A percentile compares a stretch with the other conserved stretches of the same genome.
Evolutionary conservation across 2,329 filamentous ascomycete species (phyloP).

Genomic region (Colletotrichum tropicicola): DNA sequence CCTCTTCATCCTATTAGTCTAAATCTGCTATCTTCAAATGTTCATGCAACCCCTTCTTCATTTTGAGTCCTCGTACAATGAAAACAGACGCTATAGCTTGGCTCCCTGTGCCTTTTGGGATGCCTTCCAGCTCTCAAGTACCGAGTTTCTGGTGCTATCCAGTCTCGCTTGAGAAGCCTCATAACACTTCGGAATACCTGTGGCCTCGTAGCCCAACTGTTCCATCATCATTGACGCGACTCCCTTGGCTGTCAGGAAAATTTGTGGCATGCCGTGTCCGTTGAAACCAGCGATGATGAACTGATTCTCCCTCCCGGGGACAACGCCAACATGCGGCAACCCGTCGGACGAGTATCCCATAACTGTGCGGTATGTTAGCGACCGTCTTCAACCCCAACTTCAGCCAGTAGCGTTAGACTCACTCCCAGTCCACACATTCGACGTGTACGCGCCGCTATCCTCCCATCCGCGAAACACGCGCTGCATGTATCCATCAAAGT

Average conservation of each 20-base stretch:
- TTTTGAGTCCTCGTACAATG: too few relatives aligned
- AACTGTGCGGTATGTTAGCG: conserved; percentile 34
- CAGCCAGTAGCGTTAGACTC: conserved; percentile 9
- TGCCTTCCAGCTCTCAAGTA: conserved; percentile 13
- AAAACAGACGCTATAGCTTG: not conserved
- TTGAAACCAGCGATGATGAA: conserved; percentile 59
- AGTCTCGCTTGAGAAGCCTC: conserved; percentile 42
- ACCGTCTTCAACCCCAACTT: not conserved
- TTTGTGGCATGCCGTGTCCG: conserved; percentile 60
- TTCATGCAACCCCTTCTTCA: too few relatives aligned
- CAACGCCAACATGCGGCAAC: conserved; percentile 51
- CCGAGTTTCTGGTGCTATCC: conserved; percentile 27
- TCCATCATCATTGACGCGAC: conserved; percentile 49
- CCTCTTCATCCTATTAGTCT: too few relatives aligned
- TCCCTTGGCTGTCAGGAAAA: conserved; percentile 50
- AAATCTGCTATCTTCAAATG: too few relatives aligned
- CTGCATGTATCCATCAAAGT: conserved; percentile 58
- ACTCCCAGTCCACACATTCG: conserved; percentile 54
- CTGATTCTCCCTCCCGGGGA: conserved; percentile 49
- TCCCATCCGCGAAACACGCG: conserved; percentile 56
- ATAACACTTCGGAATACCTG: conserved; percentile 47
- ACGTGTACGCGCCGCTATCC: conserved; percentile 43
- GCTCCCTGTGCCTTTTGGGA: not conserved
- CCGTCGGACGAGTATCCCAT: conserved; percentile 53
- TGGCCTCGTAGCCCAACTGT: conserved; percentile 40